phyloP scores from a whole-genome alignment of 495 filamentous ascomycete species.

The Lophiotrema nucula region DNA sequence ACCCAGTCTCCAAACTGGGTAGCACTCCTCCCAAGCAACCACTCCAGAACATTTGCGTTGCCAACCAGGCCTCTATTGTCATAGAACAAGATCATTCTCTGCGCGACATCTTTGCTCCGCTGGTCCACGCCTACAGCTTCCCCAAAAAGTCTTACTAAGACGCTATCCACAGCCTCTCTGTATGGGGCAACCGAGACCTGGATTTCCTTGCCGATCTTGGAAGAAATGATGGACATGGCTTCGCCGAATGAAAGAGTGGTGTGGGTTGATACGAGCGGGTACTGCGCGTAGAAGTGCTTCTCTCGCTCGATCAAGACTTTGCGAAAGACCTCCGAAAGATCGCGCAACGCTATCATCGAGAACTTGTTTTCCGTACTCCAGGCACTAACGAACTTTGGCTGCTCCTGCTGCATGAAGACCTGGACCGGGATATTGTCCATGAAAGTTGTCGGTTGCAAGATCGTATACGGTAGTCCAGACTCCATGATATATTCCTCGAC shows the following conservation, averaged over 20 bases:
- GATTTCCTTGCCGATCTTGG: constrained; percentile 25
- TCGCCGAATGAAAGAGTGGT: constrained; percentile 23
- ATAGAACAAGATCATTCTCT: constrained; percentile 41
- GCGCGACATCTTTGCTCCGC: constrained; percentile 30
- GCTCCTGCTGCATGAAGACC: constrained; percentile 24
- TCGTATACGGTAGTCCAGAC: constrained; percentile 38
- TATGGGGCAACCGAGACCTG: constrained; percentile 7
- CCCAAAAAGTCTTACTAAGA: constrained; percentile 8
- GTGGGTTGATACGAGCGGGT: constrained; percentile 37
- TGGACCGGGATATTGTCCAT: constrained; percentile 38
- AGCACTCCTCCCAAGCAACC: constrained; percentile 42
- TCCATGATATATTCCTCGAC: constrained; percentile 41
- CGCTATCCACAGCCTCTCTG: constrained; percentile 14
- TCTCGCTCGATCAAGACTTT: constrained; percentile 37
- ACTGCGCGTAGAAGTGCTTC: constrained; percentile 37
- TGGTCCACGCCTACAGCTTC: constrained; percentile 4
- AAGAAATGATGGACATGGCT: constrained; percentile 6
- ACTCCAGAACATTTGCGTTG: constrained; percentile 40
- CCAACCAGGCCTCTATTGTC: constrained; percentile 39
- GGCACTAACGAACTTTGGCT: constrained; percentile 19
- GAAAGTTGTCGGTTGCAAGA: constrained; percentile 42
- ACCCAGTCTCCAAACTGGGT: too few relatives aligned
- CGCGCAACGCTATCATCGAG: constrained; percentile 33
- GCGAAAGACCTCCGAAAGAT: constrained; percentile 32
- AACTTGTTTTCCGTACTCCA: constrained; percentile 32